Conservation (phyloP, 352 stramenopile species). For the Phytophthora palmivora region DNA sequence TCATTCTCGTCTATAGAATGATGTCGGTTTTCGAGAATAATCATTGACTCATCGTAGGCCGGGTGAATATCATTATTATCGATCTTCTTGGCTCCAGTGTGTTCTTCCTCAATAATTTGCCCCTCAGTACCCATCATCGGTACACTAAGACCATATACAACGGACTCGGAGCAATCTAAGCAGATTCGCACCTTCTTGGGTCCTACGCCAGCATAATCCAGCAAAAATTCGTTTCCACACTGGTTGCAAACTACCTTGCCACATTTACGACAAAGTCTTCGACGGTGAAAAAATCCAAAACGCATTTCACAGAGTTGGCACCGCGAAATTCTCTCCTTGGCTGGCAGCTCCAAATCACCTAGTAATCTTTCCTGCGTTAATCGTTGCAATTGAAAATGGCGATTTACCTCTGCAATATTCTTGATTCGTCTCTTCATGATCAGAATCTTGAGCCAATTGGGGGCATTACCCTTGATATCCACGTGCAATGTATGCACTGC, state of each 20-base stretch:
- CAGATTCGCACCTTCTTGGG: conserved; percentile 81
- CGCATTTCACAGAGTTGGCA: conserved; percentile 63
- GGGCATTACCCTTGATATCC: conserved; percentile 81
- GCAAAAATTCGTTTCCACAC: conserved; percentile 56
- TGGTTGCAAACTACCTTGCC: conserved; percentile 72
- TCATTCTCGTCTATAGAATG: conserved; percentile 65
- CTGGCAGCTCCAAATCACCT: conserved; percentile 65
- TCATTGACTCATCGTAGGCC: conserved; percentile 56
- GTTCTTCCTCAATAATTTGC: conserved; percentile 8
- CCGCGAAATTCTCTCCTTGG: conserved; percentile 48
- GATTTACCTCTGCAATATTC: conserved; percentile 74
- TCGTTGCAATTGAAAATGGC: conserved; percentile 71
- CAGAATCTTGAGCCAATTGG: conserved; percentile 82
- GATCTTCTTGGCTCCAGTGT: conserved; percentile 20
- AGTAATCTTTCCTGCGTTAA: conserved; percentile 58
- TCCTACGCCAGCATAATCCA: conserved; percentile 56
- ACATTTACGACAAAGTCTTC: conserved; percentile 78
- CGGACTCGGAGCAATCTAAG: conserved; percentile 57
- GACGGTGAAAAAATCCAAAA: conserved; percentile 72
- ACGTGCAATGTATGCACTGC: conserved; percentile 80
- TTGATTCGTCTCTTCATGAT: conserved; percentile 80
- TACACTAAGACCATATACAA: conserved; percentile 40
- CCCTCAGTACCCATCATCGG: conserved; percentile 27
- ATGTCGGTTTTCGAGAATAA: conserved; percentile 35
- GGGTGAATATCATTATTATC: conserved; percentile 31